Percentiles rank a stretch among this genome's conserved stretches.
Conservation (phyloP, 1,284 basidiomycete species). For the Tylopilus sp. region DNA sequence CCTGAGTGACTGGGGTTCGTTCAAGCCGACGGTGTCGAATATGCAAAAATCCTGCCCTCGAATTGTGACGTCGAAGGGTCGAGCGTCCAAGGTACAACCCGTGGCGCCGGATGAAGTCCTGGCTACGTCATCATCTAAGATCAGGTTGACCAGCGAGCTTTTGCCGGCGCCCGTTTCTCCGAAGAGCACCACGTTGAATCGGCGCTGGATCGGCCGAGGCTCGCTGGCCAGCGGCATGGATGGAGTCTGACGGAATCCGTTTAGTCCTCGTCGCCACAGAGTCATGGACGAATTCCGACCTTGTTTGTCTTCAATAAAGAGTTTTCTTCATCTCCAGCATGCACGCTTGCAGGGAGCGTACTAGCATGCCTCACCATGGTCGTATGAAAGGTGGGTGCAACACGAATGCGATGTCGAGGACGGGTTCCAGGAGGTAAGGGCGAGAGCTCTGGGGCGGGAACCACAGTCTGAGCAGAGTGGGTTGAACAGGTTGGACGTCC, state of each 20-base stretch:
- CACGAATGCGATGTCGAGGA: not conserved
- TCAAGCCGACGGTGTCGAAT: slow-evolving; percentile 32
- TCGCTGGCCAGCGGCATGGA: slow-evolving; percentile 7
- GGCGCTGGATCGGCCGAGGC: slow-evolving; percentile 11
- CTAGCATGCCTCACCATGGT: slow-evolving; percentile 8
- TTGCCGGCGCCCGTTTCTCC: slow-evolving; percentile 32
- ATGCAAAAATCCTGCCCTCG: slow-evolving; percentile 25
- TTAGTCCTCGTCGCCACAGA: slow-evolving; percentile 4
- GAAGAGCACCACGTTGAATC: slow-evolving; percentile 26
- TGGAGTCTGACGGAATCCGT: slow-evolving; percentile 5
- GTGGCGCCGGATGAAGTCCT: slow-evolving; percentile 21
- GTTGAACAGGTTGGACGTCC: slow-evolving; percentile 1
- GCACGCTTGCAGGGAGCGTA: not conserved
- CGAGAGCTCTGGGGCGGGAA: not conserved
- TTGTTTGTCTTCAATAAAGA: not conserved
- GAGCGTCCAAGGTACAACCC: slow-evolving; percentile 27
- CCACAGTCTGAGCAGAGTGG: not conserved
- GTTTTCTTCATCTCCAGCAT: slow-evolving; percentile 1
- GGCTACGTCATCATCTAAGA: slow-evolving; percentile 16
- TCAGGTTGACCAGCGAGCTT: slow-evolving; percentile 31
- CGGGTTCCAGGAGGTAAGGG: not conserved
- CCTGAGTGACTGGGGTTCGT: slow-evolving; percentile 28
- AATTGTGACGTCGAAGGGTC: slow-evolving; percentile 21
- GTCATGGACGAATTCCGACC: slow-evolving; percentile 13
- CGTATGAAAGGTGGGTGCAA: not conserved